A percentile compares a stretch with the other conserved stretches of the same genome.
phyloP scores from a whole-genome alignment of 148 eudicot species.

The Rhododendron ferrugineum region DNA sequence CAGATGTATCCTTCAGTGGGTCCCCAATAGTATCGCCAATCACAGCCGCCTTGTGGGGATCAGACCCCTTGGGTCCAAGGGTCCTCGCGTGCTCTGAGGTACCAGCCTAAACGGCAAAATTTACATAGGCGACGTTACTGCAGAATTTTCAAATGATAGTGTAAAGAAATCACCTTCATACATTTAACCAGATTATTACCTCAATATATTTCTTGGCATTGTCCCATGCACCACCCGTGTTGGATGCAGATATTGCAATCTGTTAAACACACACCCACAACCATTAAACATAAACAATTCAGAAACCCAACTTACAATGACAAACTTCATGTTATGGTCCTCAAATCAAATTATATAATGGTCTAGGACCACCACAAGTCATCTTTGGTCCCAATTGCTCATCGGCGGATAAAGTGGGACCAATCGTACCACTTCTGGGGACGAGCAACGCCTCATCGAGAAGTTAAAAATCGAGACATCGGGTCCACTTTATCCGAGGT shows the following conservation, averaged over 20 bases:
- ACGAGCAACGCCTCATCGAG: background rate
- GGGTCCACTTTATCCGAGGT: background rate
- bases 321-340: background rate
- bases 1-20: constrained; percentile 81
- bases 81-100: constrained; percentile 74
- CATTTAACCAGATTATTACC: constrained; percentile 29
- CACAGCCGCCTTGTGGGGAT: constrained; percentile 87
- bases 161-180: background rate
- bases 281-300: background rate
- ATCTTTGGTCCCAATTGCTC: background rate
- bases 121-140: background rate
- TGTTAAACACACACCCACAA: constrained; percentile 12
- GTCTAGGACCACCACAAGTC: background rate
- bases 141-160: background rate
- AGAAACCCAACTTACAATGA: background rate
- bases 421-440: background rate
- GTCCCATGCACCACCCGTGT: constrained; percentile 95
- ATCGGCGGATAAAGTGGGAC: background rate
- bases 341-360: background rate
- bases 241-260: constrained; percentile 89
- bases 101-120: constrained; percentile 46
- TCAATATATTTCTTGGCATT: constrained; percentile 92
- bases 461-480: background rate
- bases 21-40: constrained; percentile 86
- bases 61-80: constrained; percentile 87